Conservation (phyloP, 2,329 filamentous ascomycete species). For the Microdochium trichocladiopsis region DNA sequence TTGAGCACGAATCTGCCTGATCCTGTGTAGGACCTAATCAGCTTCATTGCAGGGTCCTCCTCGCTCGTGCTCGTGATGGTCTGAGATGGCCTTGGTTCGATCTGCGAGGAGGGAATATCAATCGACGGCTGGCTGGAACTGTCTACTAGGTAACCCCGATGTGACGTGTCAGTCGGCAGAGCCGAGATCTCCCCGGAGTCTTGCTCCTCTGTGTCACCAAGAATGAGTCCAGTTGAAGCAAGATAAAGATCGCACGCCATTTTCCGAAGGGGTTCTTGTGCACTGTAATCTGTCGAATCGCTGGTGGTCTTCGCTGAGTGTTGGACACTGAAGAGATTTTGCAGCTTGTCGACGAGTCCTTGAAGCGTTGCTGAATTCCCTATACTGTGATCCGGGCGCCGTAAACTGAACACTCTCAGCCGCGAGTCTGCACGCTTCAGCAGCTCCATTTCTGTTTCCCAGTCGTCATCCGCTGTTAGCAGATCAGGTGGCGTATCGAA, state of each 20-base stretch:
- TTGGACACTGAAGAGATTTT: constrained; percentile 5
- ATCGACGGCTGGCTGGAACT: constrained; percentile 15
- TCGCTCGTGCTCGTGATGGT: not conserved
- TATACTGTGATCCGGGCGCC: constrained; percentile 6
- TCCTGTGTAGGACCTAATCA: constrained; percentile 20
- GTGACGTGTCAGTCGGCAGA: not conserved
- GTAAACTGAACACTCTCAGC: constrained; percentile 10
- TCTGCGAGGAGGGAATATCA: constrained; percentile 9
- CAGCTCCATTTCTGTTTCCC: constrained; percentile 15
- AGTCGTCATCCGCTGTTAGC: constrained; percentile 9
- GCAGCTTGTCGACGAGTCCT: constrained; percentile 11
- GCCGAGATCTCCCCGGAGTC: not conserved
- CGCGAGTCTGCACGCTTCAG: constrained; percentile 11
- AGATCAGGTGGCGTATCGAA: constrained; percentile 6
- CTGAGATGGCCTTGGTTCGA: constrained; percentile 5
- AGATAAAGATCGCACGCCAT: constrained; percentile 19
- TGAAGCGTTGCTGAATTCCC: constrained; percentile 8
- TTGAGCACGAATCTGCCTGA: constrained; percentile 14
- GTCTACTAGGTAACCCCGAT: not conserved
- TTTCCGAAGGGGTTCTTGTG: constrained; percentile 8
- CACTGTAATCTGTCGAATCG: constrained; percentile 4
- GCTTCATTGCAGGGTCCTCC: constrained; percentile 18
- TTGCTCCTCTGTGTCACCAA: not conserved
- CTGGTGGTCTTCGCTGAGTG: not conserved
- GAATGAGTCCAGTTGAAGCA: constrained; percentile 10